Percentiles rank a stretch among this genome's conserved stretches.
Conservation (phyloP, 768 basidiomycete genomes). For the Lyophyllum semitale region DNA sequence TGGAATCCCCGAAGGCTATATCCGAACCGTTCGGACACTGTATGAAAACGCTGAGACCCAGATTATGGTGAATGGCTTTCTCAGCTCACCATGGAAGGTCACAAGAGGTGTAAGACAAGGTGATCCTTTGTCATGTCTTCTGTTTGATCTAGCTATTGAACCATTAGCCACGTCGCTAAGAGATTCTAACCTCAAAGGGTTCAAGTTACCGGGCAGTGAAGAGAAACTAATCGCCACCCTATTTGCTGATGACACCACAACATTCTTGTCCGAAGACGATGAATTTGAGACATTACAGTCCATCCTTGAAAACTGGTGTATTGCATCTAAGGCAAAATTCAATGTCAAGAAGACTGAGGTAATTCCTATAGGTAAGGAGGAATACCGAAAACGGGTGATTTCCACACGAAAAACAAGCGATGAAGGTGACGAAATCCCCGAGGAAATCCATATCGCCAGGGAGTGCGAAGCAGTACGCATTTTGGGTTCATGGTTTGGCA, state of each 20-base stretch:
- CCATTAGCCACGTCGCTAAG: constrained; percentile 33
- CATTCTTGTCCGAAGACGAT: constrained; percentile 31
- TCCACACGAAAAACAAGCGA: constrained; percentile 5
- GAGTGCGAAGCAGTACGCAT: constrained; percentile 29
- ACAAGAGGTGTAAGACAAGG: constrained; percentile 26
- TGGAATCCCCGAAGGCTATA: constrained; percentile 15
- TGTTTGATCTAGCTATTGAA: constrained; percentile 43
- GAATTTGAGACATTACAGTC: constrained; percentile 17
- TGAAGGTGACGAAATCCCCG: constrained; percentile 9
- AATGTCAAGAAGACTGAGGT: constrained; percentile 42
- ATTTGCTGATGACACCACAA: constrained; percentile 45
- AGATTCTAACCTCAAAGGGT: constrained; percentile 28
- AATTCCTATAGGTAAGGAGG: constrained; percentile 30
- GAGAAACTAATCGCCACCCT: constrained; percentile 31
- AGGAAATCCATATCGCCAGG: constrained; percentile 22
- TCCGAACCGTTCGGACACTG: constrained; percentile 11
- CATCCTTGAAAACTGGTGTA: constrained; percentile 40
- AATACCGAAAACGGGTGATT: constrained; percentile 16
- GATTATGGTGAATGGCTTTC: constrained; percentile 11
- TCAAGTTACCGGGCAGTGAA: constrained; percentile 14
- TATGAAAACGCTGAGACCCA: constrained; percentile 9
- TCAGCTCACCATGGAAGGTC: constrained; percentile 4
- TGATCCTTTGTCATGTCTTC: constrained; percentile 39
- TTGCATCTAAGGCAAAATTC: constrained; percentile 40
- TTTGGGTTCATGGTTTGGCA: constrained; percentile 34